Base-by-base conservation (phyloP, 129 eudicot species). In the Oenanthe sinensis region DNA sequence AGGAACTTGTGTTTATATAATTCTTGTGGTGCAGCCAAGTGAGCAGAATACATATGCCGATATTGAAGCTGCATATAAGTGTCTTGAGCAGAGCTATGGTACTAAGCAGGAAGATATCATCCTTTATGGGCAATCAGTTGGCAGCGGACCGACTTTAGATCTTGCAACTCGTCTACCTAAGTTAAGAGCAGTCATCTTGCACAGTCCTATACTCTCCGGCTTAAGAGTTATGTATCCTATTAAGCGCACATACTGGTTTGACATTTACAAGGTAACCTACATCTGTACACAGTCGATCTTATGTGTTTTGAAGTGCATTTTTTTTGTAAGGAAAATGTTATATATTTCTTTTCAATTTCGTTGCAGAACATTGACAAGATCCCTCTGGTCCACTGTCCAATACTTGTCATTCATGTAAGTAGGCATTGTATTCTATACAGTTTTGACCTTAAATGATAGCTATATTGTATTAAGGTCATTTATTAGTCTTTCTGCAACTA, bases 41-140 rank as follows among this genome's bases (percentile, higher is more conserved):
- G 98, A 95, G 87, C 96, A 95, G 82, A 85, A 95, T 71, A 95
- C 98, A 3, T 95, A 95, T 85, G 97, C 97, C 40, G 98, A 95
- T 82, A 91, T 95, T 54, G 96, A 95, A 87, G 98, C 98, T 39
- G 97, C 89, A 33, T 95, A 91, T 78, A 90, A 86, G 85, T 91
- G 94, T 84, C 97, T 95, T 33, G 96, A 87, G 76, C 96, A 91
- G 80, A 91, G 86, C 79, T 91, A 90, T 77, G 97, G 97, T 62
- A 86, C 90, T 15, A 90, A 88, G 83, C 91, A 95, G 50, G 98
- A 95, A 79, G 93, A 95, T 81, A 63, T 95, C 43, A 89, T 95
- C 44, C 86, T 95, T 1, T 95, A 95, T 63, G 98, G 98, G 3
- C 98, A 95, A 55, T 95, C 98, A 16, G 97, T 95, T 39, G 98